A percentile compares a stretch with the other conserved stretches of the same genome.
These are phyloP conservation scores for Rhizopus stolonifer DNA, from an alignment of 371 early-diverging fungal genomes.

Conservation along the genomic window DNA sequence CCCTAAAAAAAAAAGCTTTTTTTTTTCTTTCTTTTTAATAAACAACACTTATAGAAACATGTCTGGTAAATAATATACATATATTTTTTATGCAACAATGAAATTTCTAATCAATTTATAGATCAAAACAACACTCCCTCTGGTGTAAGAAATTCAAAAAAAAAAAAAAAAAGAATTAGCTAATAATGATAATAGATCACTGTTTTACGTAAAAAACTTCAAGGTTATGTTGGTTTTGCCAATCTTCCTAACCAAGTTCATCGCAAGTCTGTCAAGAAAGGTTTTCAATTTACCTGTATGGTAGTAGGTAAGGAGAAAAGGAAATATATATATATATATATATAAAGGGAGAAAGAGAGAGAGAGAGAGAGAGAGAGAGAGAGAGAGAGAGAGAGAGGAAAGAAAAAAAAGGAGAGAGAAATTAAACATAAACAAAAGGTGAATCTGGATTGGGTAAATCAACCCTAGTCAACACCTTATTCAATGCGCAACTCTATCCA, in stretches of 20 bases:
- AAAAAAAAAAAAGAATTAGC: conserved; percentile 1
- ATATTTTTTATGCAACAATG: not conserved
- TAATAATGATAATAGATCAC: conserved; percentile 37
- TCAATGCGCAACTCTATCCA: conserved; percentile 92
- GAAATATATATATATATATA: not conserved
- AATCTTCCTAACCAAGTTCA: conserved; percentile 99
- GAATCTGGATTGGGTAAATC: conserved; percentile 99
- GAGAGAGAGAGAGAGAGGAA: not conserved
- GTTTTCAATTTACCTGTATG: conserved; percentile 98
- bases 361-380: not conserved
- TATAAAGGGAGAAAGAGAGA: not conserved
- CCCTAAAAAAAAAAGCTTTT: no score
- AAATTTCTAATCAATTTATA: conserved; percentile 3
- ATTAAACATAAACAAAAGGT: no score
- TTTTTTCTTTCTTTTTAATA: conserved; percentile 5
- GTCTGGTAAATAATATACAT: conserved; percentile 29
- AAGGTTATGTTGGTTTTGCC: conserved; percentile 97
- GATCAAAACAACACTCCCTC: conserved; percentile 37
- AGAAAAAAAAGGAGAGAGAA: not conserved
- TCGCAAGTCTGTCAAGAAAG: conserved; percentile 96
- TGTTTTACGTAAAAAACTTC: conserved; percentile 75
- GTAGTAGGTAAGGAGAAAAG: conserved; percentile 79
- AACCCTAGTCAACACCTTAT: conserved; percentile 99
- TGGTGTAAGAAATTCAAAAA: conserved; percentile 36
- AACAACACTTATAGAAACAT: conserved; percentile 8